Base-by-base conservation (phyloP, 2,329 filamentous ascomycete genomes). In the Stagonosporopsis chrysanthemi region DNA sequence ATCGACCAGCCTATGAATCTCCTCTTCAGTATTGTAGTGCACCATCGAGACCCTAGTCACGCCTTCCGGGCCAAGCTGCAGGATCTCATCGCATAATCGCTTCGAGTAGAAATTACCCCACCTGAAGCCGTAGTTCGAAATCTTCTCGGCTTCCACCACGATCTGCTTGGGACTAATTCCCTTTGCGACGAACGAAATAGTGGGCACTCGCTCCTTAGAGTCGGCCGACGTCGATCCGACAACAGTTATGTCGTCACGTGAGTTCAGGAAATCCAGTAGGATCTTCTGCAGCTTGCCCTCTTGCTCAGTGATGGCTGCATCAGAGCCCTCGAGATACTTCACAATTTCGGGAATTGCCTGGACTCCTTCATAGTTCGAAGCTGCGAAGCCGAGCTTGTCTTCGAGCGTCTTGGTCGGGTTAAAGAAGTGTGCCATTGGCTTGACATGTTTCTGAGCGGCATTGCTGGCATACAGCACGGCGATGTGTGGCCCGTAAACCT, bases 401-500 rank as follows among this genome's bases (percentile, higher is more conserved):
- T 87, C 83, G 0, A 93, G 79, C 0, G 85, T 86, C 6, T 79
- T 75, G 2, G 77, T 72, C 0, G 81, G 75, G 66, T 90, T 90
- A 80, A 92, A 92, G 77, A 84, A 90, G 69, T 91, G 89, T 0
- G 84, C 84, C 0, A 88, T 73, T 0, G 86, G 84, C 4, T 76
- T 76, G 52, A 92, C 78, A 44, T 82, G 74, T 15, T 82, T 68
- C 58, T 89, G 86, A 0, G 85, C 86, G 0, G 74, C 68, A 4
- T 79, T 78, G 23, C 85, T 85, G 5, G 84, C 88, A 69, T 91
- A 94, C 1, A 94, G 78, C 61, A 88, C 84, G 0, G 89, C 83
- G 1, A 92, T 81, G 64, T 93, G 90, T 1, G 90, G 90, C 0
- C 90, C 90, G 69, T 90, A 93, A 1, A 92, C 85, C 77, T 80